Conservation (phyloP, 306 rosid species). For the Dalbergia cochinchinensis region DNA sequence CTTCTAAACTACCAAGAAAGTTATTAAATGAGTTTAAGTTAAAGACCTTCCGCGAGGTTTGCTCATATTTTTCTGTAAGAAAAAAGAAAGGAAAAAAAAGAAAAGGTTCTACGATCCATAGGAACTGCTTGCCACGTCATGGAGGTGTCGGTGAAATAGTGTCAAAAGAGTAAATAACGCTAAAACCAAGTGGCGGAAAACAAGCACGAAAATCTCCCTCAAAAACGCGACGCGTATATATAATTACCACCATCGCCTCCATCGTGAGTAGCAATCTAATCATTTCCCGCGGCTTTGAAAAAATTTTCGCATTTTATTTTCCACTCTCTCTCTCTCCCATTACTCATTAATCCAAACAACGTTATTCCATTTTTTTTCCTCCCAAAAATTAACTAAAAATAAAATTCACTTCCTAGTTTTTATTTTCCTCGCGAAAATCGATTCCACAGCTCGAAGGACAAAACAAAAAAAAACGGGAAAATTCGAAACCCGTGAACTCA, state of each 20-base stretch:
- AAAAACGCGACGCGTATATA: neutral
- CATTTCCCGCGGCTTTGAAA: slow-evolving; percentile 70
- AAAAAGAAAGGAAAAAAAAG: neutral
- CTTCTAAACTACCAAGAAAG: too few species aligned
- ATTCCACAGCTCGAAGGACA: neutral
- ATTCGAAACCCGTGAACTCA: slow-evolving; percentile 41
- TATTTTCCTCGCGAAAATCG: neutral
- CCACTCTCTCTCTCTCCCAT: neutral
- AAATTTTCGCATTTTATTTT: slow-evolving; percentile 52
- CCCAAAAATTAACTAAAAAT: neutral
- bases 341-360: neutral
- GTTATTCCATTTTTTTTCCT: neutral
- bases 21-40: too few species aligned
- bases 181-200: slow-evolving; percentile 6
- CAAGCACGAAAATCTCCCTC: neutral
- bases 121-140: neutral
- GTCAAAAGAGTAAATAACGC: slow-evolving; percentile 46
- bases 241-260: slow-evolving; percentile 5
- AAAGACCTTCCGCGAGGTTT: too few species aligned
- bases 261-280: neutral
- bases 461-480: neutral
- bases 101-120: neutral
- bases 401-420: neutral
- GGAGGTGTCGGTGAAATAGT: slow-evolving; percentile 57
- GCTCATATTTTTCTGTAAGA: too few species aligned